Conservation (phyloP, 2,329 filamentous ascomycete genomes). For the Colletotrichum nymphaeae region DNA sequence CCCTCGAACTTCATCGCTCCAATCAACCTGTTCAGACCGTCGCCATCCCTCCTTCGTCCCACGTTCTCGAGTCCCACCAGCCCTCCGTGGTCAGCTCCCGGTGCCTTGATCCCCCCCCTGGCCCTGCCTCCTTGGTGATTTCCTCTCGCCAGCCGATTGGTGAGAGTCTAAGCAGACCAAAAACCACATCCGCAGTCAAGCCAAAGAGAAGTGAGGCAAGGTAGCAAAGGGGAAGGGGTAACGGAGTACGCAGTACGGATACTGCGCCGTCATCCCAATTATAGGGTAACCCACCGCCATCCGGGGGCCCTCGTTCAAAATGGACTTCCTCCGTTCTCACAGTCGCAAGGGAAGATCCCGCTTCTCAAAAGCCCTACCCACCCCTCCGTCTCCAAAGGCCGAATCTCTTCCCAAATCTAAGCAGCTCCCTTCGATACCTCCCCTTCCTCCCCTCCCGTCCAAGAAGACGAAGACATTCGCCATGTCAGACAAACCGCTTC, state of each 20-base stretch:
- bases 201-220: conserved; percentile 8
- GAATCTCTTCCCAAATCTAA: conserved; percentile 28
- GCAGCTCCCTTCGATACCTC: conserved; percentile 36
- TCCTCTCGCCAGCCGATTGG: conserved; percentile 26
- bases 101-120: conserved; percentile 12
- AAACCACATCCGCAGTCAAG: conserved; percentile 10
- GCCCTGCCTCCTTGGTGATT: conserved; percentile 19
- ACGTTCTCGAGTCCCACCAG: conserved; percentile 31
- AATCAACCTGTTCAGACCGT: conserved; percentile 15
- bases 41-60: conserved; percentile 22
- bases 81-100: conserved; percentile 3
- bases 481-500: conserved; percentile 38
- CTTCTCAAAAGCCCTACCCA: conserved; percentile 69
- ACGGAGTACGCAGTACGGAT: neutral
- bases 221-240: conserved; percentile 19
- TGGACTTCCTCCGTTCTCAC: conserved; percentile 41
- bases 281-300: neutral
- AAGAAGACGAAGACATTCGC: neutral
- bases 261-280: conserved; percentile 12
- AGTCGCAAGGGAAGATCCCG: conserved; percentile 60
- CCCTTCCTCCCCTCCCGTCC: conserved; percentile 24
- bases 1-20: conserved; percentile 16
- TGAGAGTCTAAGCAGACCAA: conserved; percentile 3
- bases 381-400: conserved; percentile 50
- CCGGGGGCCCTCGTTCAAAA: conserved; percentile 7